Evolutionary conservation across 2,329 filamentous ascomycete species (phyloP), one percentile per base, ranked within the genome.

Genomic region (Colletotrichum chlorophyti): DNA sequence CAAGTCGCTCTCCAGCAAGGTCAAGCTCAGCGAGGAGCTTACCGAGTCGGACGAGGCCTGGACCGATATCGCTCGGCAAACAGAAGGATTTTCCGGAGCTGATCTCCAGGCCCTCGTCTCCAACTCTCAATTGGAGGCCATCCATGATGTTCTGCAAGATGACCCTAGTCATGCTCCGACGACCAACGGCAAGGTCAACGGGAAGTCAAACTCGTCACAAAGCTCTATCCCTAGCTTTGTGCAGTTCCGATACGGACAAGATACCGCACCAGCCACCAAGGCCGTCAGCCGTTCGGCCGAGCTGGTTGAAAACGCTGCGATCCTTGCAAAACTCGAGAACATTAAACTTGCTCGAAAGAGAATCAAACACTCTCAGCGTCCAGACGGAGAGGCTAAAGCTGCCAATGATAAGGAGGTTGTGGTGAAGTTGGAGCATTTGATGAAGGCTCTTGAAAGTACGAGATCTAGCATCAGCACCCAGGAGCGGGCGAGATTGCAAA

Each of bases 41-140:
- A 75, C 84, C 10, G 77, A 81, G 46, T 77, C 77, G 2, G 77
- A 81, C 19, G 78, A 79, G 11, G 82, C 81, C 7, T 74, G 96
- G 26, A 77, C 76, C n/a, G 91, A 93, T 61, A 85, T 99, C 21
- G 94, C 93, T 0, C 79, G 79, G 14, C 81, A 86, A 14, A 98
- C 94, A 0, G 90, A 95, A 58, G 95, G 95, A 9, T 97, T 96
- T 72, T 95, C 91, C 0, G 95, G 95, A 11, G 95, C 95, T 1
- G 95, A 99, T 75, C 79, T 99, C 4, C 95, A 99, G 72, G 95
- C 94, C 0, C 83, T 99, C 6, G 88, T 98, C 38, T 97, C 96
- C 67, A 99, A 99, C 65, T 93, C 95, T 0, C 95, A 99, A 71
- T 83, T 99, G 6, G 94, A 98, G 76, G 95, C 95, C 24, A 97